Evolutionary conservation across 176 grass and related monocot genomes (phyloP), one percentile per base, ranked within the genome.

Genomic region (Carex scoparia): DNA sequence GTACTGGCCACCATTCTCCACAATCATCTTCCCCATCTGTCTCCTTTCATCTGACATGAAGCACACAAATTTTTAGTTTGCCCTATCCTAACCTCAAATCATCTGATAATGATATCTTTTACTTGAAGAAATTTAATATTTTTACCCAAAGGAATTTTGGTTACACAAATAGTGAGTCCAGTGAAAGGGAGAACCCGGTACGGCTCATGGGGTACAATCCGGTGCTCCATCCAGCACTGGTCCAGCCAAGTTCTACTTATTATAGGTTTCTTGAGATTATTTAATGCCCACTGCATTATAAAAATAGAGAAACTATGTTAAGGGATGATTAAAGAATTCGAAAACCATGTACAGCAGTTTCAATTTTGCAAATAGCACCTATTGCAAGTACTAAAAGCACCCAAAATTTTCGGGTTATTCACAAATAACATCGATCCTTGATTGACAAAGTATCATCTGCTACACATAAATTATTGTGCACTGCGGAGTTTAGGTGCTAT

Each of bases 1-100:
- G 89, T 94, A 98, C 64, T 85, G 84, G 40, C 95, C 95, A 89
- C 95, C 95, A 93, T 98, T 98, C 86, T 93, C 89, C 81, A 89
- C 67, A 89, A 98, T 90, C 79, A 94, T 65, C 80, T 92, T 84
- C 53, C 78, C 75, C 61, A 98, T 79, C 63, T 88, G 74, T 84
- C 91, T 93, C 80, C 93, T 90, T 84, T 90, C 84, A 85, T 89
- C 95, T 98, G 88, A 85, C 83, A 77, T 54, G 1, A 64, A 51
- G 49, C 11, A 68, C 42, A 83, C 19, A 92, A 84, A 46, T 4
- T 19, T 59, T 75, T 46, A 72, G 79, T 42, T 90, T 57, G 11
- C 51, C 10, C 48, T 28, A 79, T 86, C 18, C 66, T 76, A 85
- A 88, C 15, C 38, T 83, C 28, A 82, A 85, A 77, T 51, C 56